Base-by-base conservation (phyloP, 1,139 yeast species). In the Blastobotrys arbuscula region DNA sequence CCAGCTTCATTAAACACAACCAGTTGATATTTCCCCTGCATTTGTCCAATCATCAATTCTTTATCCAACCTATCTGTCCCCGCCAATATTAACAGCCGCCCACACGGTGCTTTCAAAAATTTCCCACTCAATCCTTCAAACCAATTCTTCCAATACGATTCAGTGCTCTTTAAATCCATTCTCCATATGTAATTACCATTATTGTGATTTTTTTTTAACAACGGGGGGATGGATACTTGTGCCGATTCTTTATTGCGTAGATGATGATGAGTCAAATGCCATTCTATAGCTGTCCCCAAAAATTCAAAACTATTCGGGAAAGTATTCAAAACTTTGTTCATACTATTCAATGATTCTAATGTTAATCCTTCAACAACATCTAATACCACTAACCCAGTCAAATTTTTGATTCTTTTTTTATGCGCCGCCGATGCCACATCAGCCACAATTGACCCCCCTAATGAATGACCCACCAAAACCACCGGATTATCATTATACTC, bases 341-440 rank as follows among this genome's bases (percentile, higher is more conserved):
- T 90, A 2, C 79, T 72, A 4, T 66, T 60, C 6, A 92, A 69
- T 0, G 96, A 81, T 33, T 77, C 75, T 1, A 84, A 72, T 0
- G 97, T 97, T 0, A 92, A 84, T 53, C 90, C 97, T 62, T 92
- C 98, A 2, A 92, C 97, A 1, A 94, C 94, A 65, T 92, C 99
- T 21, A 92, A 67, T 71, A 90, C 79, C 0, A 79, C 77, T 5
- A 92, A 67, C 0, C 97, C 98, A 40, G 48, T 68, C n/a, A 54
- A 48, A 15, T 52, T 49, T 10, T 49, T 47, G 12, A 55, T 37
- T 13, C 47, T 38, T 23, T 50, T 48, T 7, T 23, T 4, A 33
- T 43, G 44, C 31, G 78, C 51, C 3, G 54, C 44, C 2, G 59
- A 51, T 2, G 73, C 63, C 0, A 74, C 69, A 42, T 76, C 75